Evolutionary conservation across 371 early-diverging fungal genomes (phyloP), one percentile per base, ranked within the genome.

Genomic region (Circinella umbellata): DNA sequence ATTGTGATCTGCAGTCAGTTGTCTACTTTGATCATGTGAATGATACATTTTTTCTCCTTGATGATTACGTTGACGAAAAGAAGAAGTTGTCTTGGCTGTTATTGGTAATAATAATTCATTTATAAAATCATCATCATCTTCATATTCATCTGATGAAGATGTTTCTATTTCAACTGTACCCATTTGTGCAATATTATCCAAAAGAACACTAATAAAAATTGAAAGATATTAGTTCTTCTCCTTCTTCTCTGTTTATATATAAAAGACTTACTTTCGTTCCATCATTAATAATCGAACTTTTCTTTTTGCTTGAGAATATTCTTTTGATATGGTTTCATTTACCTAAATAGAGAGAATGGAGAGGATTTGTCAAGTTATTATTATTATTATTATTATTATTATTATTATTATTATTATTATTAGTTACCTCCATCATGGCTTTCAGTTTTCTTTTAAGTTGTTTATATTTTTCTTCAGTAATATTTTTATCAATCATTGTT

Each of bases 401-500:
- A 15, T 47, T 47, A 15, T 47, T 47, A 9, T 9, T 47, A 9
- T 11, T 15, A 15, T 48, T 62, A 62, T 62, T 34, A 51, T 51
- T n/a, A 51, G 0, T 70, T 75, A 85, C 88, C 81, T 86, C 82
- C 64, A 88, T 62, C n/a, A 82, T 79, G 62, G 84, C 86, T 69
- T 84, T 83, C 47, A 90, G 72, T 67, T 82, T 85, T 57, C 80
- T 68, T 71, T 89, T 89, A 39, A 90, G 72, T 34, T 78, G 72
- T 17, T 78, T 80, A 60, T 86, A 87, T 63, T 87, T 85, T 51
- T 86, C 82, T 18, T 87, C 83, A 17, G 76, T 70, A 63, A 54
- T 63, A 47, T 35, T 35, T 9, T 11, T 42, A 42, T 42, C 11
- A 42, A 35, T 36, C 34, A 10, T 57, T 11, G 34, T 63, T 51